phyloP scores from a whole-genome alignment of 176 grass and related monocot species.

The Eleusine coracana region DNA sequence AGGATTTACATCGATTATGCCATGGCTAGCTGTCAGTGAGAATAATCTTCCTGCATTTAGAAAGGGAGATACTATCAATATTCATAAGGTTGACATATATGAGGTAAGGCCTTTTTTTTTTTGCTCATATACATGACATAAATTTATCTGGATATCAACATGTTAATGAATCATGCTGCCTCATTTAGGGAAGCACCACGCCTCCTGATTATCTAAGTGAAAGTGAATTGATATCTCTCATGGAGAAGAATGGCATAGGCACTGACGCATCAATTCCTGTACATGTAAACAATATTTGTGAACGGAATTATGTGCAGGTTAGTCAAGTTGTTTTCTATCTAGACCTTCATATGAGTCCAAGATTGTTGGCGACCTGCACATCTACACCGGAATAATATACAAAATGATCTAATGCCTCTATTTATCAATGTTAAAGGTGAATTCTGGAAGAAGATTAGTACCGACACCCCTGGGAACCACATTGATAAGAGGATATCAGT shows the following conservation, averaged over 20 bases:
- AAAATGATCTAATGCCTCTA: constrained; percentile 24
- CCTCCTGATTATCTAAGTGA: constrained; percentile 97
- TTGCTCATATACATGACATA: constrained; percentile 33
- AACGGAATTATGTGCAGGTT: constrained; percentile 98
- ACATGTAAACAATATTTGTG: constrained; percentile 91
- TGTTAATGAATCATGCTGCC: constrained; percentile 39
- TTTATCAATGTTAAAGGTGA: constrained; percentile 66
- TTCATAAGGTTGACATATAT: constrained; percentile 83
- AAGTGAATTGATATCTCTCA: constrained; percentile 95
- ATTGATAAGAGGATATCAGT: constrained; percentile 94
- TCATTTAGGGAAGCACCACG: constrained; percentile 72
- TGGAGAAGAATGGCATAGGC: constrained; percentile 97
- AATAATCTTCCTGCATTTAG: constrained; percentile 76
- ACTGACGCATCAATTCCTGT: constrained; percentile 99
- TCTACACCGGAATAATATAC: not conserved
- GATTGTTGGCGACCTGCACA: not conserved
- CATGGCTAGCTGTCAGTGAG: constrained; percentile 86
- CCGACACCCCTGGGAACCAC: constrained; percentile 89
- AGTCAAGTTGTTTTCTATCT: constrained; percentile 32
- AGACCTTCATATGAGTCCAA: not conserved
- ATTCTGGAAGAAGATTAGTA: constrained; percentile 87
- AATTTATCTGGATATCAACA: constrained; percentile 39
- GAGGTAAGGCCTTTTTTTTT: constrained; percentile 57
- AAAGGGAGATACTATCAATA: constrained; percentile 62
- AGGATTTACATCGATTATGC: constrained; percentile 99